Base-by-base conservation (phyloP, 257 asterid genomes). In the Ajuga chamaepitys region DNA sequence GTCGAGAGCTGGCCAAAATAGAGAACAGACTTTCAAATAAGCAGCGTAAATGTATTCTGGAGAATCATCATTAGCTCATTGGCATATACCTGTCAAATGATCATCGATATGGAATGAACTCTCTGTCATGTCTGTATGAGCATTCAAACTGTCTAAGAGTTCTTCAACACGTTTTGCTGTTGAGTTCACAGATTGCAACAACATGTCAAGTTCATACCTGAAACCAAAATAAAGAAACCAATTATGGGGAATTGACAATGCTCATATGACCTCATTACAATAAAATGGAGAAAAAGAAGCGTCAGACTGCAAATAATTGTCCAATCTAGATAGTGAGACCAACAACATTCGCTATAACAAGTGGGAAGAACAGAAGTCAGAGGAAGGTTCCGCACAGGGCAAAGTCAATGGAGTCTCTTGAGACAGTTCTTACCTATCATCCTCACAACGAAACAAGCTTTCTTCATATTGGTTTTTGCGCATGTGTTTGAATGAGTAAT, bases 171-270 rank as follows among this genome's bases (percentile, higher is more conserved):
- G 85, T 78, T 79, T 79, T 24, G 88, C 76, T 40, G 97, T 88
- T 16, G 86, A 76, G 46, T 85, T 90, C 72, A 88, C 96, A 47
- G 96, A 86, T 75, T 83, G 96, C 80, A 90, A 77, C 79, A 94
- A 75, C 97, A 94, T 90, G 84, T 94, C 99, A 73, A 94, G 81
- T 75, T 94, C 99, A 86, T 90, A 94, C 93, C 99, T 94, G 76
- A 64, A 70, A 77, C 47, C 64, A 71, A 24, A 62, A 71, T 37
- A 74, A 67, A 74, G 73, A 65, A 52, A 77, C 51, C 58, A 64
- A 67, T 65, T 70, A 22, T 12, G 55, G 46, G 18, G 38, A 68
- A 58, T 9, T 58, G 62, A 53, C 67, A 62, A 60, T 37, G 62
- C 66, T 50, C 51, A 61, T 34, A 59, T 13, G 14, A 62, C 21